Evolutionary conservation across 352 stramenopile species (phyloP).

Genomic region (Phytophthora quininea): DNA sequence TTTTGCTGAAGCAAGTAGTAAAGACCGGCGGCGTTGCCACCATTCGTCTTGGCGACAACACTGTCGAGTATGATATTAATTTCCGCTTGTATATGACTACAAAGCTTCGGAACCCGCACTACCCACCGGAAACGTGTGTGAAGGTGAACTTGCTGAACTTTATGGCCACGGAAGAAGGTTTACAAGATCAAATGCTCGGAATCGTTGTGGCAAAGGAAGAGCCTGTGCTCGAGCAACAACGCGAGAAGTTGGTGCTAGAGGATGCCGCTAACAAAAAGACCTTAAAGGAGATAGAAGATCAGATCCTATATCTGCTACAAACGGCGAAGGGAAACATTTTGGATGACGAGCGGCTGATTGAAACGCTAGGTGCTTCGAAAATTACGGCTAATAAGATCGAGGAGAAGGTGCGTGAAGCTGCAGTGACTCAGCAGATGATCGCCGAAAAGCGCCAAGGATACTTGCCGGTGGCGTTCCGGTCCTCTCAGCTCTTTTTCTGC

Average conservation of each 20-base stretch:
- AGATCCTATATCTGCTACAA: conserved; percentile 94
- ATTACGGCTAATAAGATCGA: conserved; percentile 94
- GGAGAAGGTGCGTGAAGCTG: conserved; percentile 93
- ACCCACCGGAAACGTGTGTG: conserved; percentile 94
- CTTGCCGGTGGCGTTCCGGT: conserved; percentile 89
- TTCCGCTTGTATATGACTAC: conserved; percentile 96
- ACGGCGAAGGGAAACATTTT: conserved; percentile 95
- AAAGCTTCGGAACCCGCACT: conserved; percentile 94
- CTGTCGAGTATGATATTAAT: conserved; percentile 93
- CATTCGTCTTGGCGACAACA: conserved; percentile 94
- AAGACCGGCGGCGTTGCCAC: conserved; percentile 89
- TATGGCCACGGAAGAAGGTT: conserved; percentile 94
- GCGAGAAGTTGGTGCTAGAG: conserved; percentile 94
- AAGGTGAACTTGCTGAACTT: conserved; percentile 98
- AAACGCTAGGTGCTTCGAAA: conserved; percentile 94
- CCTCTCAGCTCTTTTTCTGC: conserved; percentile 95
- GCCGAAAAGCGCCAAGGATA: conserved; percentile 92
- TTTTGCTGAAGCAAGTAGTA: conserved; percentile 94
- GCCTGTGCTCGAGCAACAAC: conserved; percentile 91
- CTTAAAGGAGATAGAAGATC: conserved; percentile 97
- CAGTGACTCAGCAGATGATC: conserved; percentile 93
- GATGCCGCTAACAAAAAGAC: conserved; percentile 95
- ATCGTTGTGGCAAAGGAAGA: conserved; percentile 95
- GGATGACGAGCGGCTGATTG: conserved; percentile 95
- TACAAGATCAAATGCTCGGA: conserved; percentile 96